Conservation (phyloP, 2,329 filamentous ascomycete species). For the Sphaerostilbella broomeana region DNA sequence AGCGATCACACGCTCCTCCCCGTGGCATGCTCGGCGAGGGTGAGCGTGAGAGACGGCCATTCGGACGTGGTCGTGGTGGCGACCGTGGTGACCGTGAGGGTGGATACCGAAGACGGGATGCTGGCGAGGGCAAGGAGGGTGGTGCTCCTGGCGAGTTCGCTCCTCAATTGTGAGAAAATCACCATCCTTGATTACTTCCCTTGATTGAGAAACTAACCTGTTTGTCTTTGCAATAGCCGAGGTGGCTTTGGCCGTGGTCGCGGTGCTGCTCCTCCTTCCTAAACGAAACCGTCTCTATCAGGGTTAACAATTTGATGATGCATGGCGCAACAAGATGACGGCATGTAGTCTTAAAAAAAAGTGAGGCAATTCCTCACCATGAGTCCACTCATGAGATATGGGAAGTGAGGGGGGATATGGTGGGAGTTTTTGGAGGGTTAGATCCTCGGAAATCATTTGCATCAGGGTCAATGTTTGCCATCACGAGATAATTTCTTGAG, state of each 20-base stretch:
- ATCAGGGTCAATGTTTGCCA: slow-evolving; percentile 38
- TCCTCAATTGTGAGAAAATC: slow-evolving; percentile 84
- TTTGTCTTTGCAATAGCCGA: slow-evolving; percentile 50
- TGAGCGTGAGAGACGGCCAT: slow-evolving; percentile 74
- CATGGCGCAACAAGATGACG: slow-evolving; percentile 34
- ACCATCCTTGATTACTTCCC: slow-evolving; percentile 17
- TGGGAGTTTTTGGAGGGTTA: slow-evolving; percentile 42
- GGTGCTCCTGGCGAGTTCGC: slow-evolving; percentile 87
- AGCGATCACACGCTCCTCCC: slow-evolving; percentile 95
- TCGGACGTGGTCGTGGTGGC: slow-evolving; percentile 70
- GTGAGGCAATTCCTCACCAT: slow-evolving; percentile 35
- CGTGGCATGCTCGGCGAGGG: slow-evolving; percentile 95
- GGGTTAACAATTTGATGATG: slow-evolving; percentile 38
- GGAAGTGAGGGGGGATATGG: slow-evolving; percentile 35
- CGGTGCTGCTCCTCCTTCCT: slow-evolving; percentile 65
- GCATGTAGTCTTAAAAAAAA: slow-evolving; percentile 42
- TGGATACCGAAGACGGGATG: slow-evolving; percentile 86
- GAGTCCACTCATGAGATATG: slow-evolving; percentile 35
- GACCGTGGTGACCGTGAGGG: slow-evolving; percentile 78
- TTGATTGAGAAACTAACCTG: background rate
- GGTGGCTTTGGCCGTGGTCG: slow-evolving; percentile 86
- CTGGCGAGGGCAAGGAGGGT: slow-evolving; percentile 82
- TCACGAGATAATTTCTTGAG: slow-evolving; percentile 28
- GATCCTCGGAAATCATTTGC: slow-evolving; percentile 45
- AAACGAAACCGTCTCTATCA: slow-evolving; percentile 38